Evolutionary conservation across 208 protist genomes (phyloP), one percentile per base, ranked within the genome.

Genomic region (Angomonas desouzai): DNA sequence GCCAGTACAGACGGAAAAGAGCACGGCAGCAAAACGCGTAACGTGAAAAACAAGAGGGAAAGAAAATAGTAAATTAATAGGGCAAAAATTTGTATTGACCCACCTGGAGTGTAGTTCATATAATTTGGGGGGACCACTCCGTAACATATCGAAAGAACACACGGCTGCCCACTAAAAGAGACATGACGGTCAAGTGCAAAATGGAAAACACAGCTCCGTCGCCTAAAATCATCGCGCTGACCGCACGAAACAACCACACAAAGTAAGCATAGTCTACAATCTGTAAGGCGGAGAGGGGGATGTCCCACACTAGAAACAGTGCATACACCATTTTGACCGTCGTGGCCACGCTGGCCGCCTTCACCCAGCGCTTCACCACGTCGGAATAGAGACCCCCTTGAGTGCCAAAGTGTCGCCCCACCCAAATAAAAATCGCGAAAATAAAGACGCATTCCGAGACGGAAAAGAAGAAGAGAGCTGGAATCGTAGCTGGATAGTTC

Each of bases 221-320:
- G 47, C 70, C 59, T 10, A 69, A 57, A 27, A 69, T 65, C 28
- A 81, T 49, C 30, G 68, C 59, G 28, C 55, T 58, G 59, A 92
- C 83, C 22, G 75, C 85, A 9, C 82, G 69, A n/a, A 73, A 65
- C 18, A 89, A 57, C 80, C 84, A 95, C 10, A 92, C 34, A 22
- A 89, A 62, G 51, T 83, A 86, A 51, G 89, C 45, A 53, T 79
- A 69, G 51, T 95, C 89, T 0, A 91, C 81, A 23, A 90, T 72
- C 11, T 66, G 65, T 25, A 90, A 77, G 32, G 92, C 58, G 13
- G 70, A 68, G 2, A 77, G 71, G 18, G 89, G 84, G 34, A 91
- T 87, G 38, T 65, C 58, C 86, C 89, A 95, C 0, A 91, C 79
- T 38, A 95, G 64, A 58, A 95, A 95, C 9, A 91, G 66, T 16